These are phyloP conservation scores for Emericellopsis cladophorae DNA, from an alignment of 2,329 filamentous ascomycete genomes.

Conservation along the genomic window DNA sequence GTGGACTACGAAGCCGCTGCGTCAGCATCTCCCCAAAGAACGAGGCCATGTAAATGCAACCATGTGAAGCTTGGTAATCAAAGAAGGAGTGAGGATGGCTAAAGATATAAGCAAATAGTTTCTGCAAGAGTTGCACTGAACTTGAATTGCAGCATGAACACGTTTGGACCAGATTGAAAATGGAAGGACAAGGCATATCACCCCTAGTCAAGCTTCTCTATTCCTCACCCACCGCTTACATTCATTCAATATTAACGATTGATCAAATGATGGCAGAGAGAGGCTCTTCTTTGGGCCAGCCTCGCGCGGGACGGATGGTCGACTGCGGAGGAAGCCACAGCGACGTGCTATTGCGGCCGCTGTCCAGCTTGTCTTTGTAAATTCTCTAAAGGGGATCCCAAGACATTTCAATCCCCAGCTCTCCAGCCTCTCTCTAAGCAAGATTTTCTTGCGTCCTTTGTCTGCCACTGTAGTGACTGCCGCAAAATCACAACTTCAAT, in stretches of 20 bases:
- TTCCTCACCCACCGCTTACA: background rate
- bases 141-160: too few relatives aligned
- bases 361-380: constrained; percentile 40
- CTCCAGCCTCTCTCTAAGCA: constrained; percentile 29
- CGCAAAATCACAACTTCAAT: constrained; percentile 50
- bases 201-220: too few relatives aligned
- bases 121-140: too few relatives aligned
- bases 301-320: constrained; percentile 25
- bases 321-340: constrained; percentile 33
- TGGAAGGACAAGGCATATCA: too few relatives aligned
- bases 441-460: constrained; percentile 33
- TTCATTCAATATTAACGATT: background rate
- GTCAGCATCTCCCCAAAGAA: too few relatives aligned
- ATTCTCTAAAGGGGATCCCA: constrained; percentile 7
- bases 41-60: too few relatives aligned
- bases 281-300: background rate
- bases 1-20: too few relatives aligned
- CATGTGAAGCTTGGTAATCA: too few relatives aligned
- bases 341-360: constrained; percentile 45
- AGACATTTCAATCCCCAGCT: background rate
- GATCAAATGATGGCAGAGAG: background rate
- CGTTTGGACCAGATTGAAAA: too few relatives aligned
- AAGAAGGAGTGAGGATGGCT: too few relatives aligned
- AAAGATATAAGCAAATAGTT: too few relatives aligned
- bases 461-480: constrained; percentile 50